Evolutionary conservation across 768 basidiomycete genomes (phyloP), one percentile per base, ranked within the genome.

Genomic region (Trametes cinnabarina): DNA sequence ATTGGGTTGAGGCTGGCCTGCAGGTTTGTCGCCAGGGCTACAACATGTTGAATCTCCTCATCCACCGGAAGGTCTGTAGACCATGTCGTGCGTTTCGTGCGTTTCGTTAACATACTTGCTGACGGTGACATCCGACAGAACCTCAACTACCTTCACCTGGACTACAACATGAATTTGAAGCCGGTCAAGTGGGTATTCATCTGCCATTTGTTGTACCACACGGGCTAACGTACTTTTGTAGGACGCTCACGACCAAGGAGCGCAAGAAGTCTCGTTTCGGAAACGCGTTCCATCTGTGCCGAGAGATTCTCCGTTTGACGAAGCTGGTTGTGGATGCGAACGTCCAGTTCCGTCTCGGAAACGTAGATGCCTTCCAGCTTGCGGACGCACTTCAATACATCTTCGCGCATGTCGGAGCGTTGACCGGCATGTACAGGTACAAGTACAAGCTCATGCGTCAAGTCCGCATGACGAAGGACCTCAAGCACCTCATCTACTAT

Each of bases 391-490:
- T 99, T 22, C 97, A 99, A 72, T 99, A 98, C 73, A 96, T 94
- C 67, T 98, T 98, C 67, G 90, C 84, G 2, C 97, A 99, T 68
- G 93, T 99, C 56, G 97, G 97, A 68, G 96, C 97, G 25, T 77
- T 99, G 64, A 99, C 97, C 4, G 97, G 97, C 66, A 99, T 99
- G 97, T 99, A 99, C 76, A 87, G 96, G 26, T 98, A 98, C 80
- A 98, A 98, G 79, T 99, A 99, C 80, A 98, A 98, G 92, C 81
- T 99, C 60, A 99, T 99, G 97, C 83, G 93, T 69, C 97, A 99
- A 86, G 94, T 99, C 37, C 89, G 97, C 62, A 96, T 96, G 94
- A 97, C 94, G 66, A 99, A 98, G 82, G 97, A 98, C 72, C 73
- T 98, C 72, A 99, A 99, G 80, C 95, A 98, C 70, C 77, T 98